These are phyloP conservation scores for Colletotrichum costaricense DNA, from an alignment of 2,329 filamentous ascomycete species.

Conservation along the genomic window DNA sequence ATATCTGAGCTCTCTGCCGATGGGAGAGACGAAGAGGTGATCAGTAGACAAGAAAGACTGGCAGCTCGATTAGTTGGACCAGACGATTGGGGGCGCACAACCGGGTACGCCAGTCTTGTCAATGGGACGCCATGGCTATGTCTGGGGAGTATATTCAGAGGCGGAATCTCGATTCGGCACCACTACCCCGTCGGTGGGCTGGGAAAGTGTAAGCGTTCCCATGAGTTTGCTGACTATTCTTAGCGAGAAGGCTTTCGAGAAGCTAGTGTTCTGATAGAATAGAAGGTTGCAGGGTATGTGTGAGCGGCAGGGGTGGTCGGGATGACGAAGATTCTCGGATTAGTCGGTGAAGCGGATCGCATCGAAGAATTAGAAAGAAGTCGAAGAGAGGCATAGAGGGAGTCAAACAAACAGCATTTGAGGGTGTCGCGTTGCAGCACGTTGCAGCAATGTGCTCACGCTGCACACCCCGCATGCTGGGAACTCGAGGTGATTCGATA, in stretches of 20 bases:
- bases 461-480: neutral
- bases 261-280: slow-evolving; percentile 2
- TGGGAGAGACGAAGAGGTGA: neutral
- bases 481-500: slow-evolving; percentile 12
- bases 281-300: neutral
- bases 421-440: slow-evolving; percentile 2
- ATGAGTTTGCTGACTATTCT: neutral
- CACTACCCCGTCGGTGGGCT: neutral
- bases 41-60: neutral
- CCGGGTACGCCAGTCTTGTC: neutral
- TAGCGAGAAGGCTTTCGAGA: neutral
- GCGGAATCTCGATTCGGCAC: slow-evolving; percentile 20
- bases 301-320: slow-evolving; percentile 6
- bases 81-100: slow-evolving; percentile 5
- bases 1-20: neutral
- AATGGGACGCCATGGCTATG: neutral
- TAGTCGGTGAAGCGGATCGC: neutral
- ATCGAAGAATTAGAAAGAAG: neutral
- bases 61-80: neutral
- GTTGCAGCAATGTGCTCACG: neutral
- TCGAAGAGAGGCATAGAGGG: neutral
- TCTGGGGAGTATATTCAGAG: neutral
- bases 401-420: neutral
- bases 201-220: neutral
- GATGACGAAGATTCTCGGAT: slow-evolving; percentile 3